Conservation (phyloP, 2,329 filamentous ascomycete species). For the Penicillium polonicum region DNA sequence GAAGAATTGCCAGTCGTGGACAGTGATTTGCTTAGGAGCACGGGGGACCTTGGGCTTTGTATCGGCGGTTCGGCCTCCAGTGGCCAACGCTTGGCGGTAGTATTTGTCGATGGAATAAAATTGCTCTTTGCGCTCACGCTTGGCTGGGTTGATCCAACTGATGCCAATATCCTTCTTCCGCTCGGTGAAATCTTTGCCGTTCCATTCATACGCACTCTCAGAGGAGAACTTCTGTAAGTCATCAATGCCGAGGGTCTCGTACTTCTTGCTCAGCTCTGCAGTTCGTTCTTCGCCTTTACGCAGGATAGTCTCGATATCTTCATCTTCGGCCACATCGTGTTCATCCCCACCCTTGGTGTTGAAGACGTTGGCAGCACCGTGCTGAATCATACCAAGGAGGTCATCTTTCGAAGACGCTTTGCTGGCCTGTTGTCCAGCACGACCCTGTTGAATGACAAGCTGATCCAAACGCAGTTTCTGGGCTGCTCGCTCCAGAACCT, state of each 20-base stretch:
- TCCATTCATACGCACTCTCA: constrained; percentile 98
- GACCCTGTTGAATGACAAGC: constrained; percentile 95
- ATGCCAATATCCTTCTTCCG: constrained; percentile 89
- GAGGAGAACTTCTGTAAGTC: constrained; percentile 97
- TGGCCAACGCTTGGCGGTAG: constrained; percentile 87
- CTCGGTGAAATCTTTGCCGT: constrained; percentile 90
- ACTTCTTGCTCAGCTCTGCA: constrained; percentile 85
- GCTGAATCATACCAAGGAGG: constrained; percentile 95
- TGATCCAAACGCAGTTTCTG: constrained; percentile 96
- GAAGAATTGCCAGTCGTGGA: constrained; percentile 98
- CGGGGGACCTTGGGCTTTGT: constrained; percentile 93
- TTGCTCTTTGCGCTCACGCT: constrained; percentile 97
- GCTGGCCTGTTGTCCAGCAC: constrained; percentile 85
- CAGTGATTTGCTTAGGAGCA: constrained; percentile 84
- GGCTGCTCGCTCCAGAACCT: constrained; percentile 92
- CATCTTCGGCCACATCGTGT: constrained; percentile 72
- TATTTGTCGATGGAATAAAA: constrained; percentile 99
- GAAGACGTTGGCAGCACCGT: constrained; percentile 95
- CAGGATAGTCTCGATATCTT: constrained; percentile 79
- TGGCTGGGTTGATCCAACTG: constrained; percentile 96
- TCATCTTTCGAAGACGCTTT: constrained; percentile 94
- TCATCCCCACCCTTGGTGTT: constrained; percentile 64
- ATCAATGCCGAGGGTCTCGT: constrained; percentile 94
- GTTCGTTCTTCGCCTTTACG: constrained; percentile 84
- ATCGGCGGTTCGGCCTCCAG: constrained; percentile 73